A percentile compares a stretch with the other conserved stretches of the same genome.
These are phyloP conservation scores for Neofusicoccum parvum DNA, from an alignment of 2,329 filamentous ascomycete genomes.

Conservation along the genomic window DNA sequence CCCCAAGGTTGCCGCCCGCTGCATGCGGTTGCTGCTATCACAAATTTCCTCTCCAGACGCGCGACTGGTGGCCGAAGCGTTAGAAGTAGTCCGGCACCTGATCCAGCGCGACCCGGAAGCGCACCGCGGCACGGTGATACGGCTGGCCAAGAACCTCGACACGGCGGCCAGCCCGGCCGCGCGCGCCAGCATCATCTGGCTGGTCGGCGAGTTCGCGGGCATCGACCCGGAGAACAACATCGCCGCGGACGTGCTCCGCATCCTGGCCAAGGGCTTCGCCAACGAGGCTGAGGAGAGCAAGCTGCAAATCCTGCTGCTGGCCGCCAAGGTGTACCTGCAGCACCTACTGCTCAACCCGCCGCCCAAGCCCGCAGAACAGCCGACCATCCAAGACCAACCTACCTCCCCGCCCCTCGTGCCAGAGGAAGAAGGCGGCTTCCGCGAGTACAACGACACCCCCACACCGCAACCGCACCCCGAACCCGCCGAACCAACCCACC, in stretches of 20 bases:
- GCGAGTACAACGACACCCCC: conserved; percentile 29
- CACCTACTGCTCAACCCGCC: conserved; percentile 68
- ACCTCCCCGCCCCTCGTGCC: background rate
- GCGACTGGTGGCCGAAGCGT: conserved; percentile 83
- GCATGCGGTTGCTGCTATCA: conserved; percentile 77
- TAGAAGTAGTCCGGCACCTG: conserved; percentile 92
- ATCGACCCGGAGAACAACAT: conserved; percentile 82
- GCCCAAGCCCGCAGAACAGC: conserved; percentile 9
- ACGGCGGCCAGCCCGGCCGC: conserved; percentile 84
- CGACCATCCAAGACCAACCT: conserved; percentile 2
- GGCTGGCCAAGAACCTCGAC: conserved; percentile 88
- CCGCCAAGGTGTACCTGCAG: conserved; percentile 95
- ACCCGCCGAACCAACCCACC: conserved; percentile 50
- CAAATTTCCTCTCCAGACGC: conserved; percentile 89
- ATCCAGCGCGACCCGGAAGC: conserved; percentile 86
- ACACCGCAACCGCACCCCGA: conserved; percentile 23
- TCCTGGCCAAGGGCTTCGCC: conserved; percentile 81
- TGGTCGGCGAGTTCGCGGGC: conserved; percentile 91
- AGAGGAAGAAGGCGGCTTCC: conserved; percentile 18
- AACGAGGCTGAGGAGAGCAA: conserved; percentile 85
- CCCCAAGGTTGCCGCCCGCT: conserved; percentile 70
- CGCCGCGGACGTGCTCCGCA: conserved; percentile 86
- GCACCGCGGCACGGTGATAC: conserved; percentile 82
- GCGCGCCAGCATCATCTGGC: conserved; percentile 93
- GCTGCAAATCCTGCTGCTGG: conserved; percentile 86